A percentile compares a stretch with the other conserved stretches of the same genome.
phyloP scores from a whole-genome alignment of 1,284 basidiomycete genomes.

The Termitomyces sp. region DNA sequence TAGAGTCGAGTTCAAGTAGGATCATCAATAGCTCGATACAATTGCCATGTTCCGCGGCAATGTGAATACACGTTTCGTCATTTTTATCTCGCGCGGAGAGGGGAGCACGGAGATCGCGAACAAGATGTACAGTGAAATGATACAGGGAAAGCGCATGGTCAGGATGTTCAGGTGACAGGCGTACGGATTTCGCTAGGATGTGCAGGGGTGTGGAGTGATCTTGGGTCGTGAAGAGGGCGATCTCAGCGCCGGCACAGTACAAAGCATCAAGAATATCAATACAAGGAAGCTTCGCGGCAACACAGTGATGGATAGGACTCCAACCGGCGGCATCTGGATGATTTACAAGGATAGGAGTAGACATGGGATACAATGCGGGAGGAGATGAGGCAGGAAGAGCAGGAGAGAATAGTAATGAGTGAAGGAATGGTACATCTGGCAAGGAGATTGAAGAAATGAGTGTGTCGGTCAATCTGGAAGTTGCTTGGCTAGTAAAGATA shows the following conservation, averaged over 20 bases:
- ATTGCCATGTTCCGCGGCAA: constrained; percentile 88
- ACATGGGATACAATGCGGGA: constrained; percentile 34
- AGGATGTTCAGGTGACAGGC: constrained; percentile 28
- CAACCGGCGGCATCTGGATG: constrained; percentile 59
- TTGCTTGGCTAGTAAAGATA: constrained; percentile 34
- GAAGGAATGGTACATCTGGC: constrained; percentile 44
- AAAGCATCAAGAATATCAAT: constrained; percentile 59
- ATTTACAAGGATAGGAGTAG: constrained; percentile 51
- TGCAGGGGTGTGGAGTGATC: constrained; percentile 68
- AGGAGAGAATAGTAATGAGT: constrained; percentile 51
- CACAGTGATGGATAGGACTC: constrained; percentile 67
- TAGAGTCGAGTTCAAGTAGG: constrained; percentile 58
- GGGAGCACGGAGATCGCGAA: constrained; percentile 61
- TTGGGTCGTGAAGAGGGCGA: constrained; percentile 59
- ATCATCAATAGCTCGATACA: constrained; percentile 56
- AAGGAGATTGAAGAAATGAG: constrained; percentile 49
- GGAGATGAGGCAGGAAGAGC: constrained; percentile 33
- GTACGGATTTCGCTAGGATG: constrained; percentile 55
- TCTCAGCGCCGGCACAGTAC: constrained; percentile 68
- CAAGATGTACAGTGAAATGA: constrained; percentile 58
- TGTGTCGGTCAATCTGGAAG: constrained; percentile 35
- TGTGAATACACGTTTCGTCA: constrained; percentile 89
- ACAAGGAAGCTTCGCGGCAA: constrained; percentile 49
- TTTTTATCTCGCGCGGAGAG: constrained; percentile 69
- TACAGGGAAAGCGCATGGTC: constrained; percentile 41